Evolutionary conservation across 768 basidiomycete species (phyloP).

Genomic region (Tremella mesenterica): DNA sequence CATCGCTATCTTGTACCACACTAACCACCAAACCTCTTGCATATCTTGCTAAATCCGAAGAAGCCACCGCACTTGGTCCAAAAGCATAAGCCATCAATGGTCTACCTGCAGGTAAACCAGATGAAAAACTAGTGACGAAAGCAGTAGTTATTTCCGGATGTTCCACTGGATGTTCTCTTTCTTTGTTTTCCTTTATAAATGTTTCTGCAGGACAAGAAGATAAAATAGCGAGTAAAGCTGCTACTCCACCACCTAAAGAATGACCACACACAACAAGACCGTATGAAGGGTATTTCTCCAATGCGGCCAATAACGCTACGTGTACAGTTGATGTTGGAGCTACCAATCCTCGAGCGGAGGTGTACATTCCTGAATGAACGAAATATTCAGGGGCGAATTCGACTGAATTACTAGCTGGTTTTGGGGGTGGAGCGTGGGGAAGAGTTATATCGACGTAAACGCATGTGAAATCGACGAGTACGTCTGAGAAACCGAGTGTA

Average conservation of each 20-base stretch:
- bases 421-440: slow-evolving; percentile 33
- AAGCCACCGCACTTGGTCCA: slow-evolving; percentile 44
- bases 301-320: slow-evolving; percentile 38
- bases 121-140: slow-evolving; percentile 42
- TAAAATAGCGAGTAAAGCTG: slow-evolving; percentile 41
- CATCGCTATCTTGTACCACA: slow-evolving; percentile 41
- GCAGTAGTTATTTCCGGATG: slow-evolving; percentile 32
- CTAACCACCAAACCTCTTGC: slow-evolving; percentile 42
- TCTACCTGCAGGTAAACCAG: slow-evolving; percentile 44
- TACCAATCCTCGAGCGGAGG: slow-evolving; percentile 34
- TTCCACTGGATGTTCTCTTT: background rate
- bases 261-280: slow-evolving; percentile 45
- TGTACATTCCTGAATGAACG: slow-evolving; percentile 44
- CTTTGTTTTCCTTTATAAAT: slow-evolving; percentile 18
- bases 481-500: slow-evolving; percentile 45
- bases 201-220: slow-evolving; percentile 27
- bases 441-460: slow-evolving; percentile 39
- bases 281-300: slow-evolving; percentile 37
- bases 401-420: too few species aligned
- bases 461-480: slow-evolving; percentile 46
- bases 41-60: slow-evolving; percentile 42
- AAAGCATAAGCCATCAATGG: slow-evolving; percentile 45
- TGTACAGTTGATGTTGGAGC: slow-evolving; percentile 40
- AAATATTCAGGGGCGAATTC: slow-evolving; percentile 34
- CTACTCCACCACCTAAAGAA: slow-evolving; percentile 47